These are phyloP conservation scores for Cladophialophora carrionii DNA, from an alignment of 2,329 filamentous ascomycete genomes.

Conservation along the genomic window DNA sequence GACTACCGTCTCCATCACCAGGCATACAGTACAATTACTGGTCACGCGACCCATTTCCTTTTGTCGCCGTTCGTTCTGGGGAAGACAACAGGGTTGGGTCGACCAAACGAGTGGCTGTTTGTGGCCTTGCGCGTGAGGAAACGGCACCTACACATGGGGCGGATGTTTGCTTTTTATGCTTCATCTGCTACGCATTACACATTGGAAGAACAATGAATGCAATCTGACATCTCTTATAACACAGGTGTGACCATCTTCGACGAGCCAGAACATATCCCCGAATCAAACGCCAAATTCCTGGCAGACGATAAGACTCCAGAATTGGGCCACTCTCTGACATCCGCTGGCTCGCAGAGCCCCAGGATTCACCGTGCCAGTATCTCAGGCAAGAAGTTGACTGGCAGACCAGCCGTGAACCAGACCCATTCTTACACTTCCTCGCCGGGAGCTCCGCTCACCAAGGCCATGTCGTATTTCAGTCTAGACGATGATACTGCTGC, in stretches of 20 bases:
- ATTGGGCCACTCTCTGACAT: slow-evolving; percentile 26
- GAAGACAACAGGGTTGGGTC: slow-evolving; percentile 4
- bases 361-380: slow-evolving; percentile 38
- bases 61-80: slow-evolving; percentile 1
- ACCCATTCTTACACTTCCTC: slow-evolving; percentile 28
- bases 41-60: slow-evolving; percentile 25
- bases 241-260: slow-evolving; percentile 39
- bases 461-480: slow-evolving; percentile 33
- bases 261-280: slow-evolving; percentile 38
- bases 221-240: slow-evolving; percentile 6
- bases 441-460: slow-evolving; percentile 14
- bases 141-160: not conserved
- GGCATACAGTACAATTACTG: not conserved
- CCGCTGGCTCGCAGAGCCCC: slow-evolving; percentile 27
- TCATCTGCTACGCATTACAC: not conserved
- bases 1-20: slow-evolving; percentile 7
- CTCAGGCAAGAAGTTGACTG: slow-evolving; percentile 39
- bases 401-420: slow-evolving; percentile 30
- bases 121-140: not conserved
- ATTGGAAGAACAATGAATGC: not conserved
- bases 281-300: slow-evolving; percentile 21
- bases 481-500: slow-evolving; percentile 23
- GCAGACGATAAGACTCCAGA: slow-evolving; percentile 31
- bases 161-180: slow-evolving; percentile 15
- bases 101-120: slow-evolving; percentile 8